Base-by-base conservation (phyloP, 1,284 basidiomycete genomes). In the Microbotryum violaceum region DNA sequence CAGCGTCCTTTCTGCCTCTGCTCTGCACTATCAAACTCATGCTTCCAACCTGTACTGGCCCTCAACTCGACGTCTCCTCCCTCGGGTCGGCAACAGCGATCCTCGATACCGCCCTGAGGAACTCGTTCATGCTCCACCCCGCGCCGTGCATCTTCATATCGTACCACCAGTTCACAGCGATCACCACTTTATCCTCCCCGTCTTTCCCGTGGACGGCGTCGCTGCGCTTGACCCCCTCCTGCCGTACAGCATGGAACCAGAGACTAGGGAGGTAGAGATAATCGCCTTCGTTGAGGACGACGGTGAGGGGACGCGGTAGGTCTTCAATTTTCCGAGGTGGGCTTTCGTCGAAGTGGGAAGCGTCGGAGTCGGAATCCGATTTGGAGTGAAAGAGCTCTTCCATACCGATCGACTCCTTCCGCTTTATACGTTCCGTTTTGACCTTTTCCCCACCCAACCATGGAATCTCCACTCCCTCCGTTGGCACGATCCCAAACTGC, bases 241-340 rank as follows among this genome's bases (percentile, higher is more conserved):
- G 83, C 77, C 75, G 89, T 82, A 94, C 90, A 72, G 87, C 82
- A 74, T 94, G 91, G 85, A 87, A 94, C 91, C 91, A 94, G 0
- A 88, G 85, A 2, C 86, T 83, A 21, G 91, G 91, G 29, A 94
- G 81, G 75, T 90, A 93, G n/a, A 94, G 75, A 1, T 86, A 85
- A 67, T 93, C 86, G 2, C 91, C 90, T 20, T 82, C 80, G 8
- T 77, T 69, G 6, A 94, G 73, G 0, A 81, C 82, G 25, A 92
- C 79, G 6, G 79, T 76, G 49, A 91, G 80, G 0, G 88, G 84
- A 57, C 82, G 81, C 0, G 84, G 81, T 37, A 80, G 79, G 7
- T 54, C 46, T 16, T 42, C 16, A 0, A 42, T 14, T 8, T 10
- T 2, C 31, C 7, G 7, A 31, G 7, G 9, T 31, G 31, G 1